These are phyloP conservation scores for Rhododendron griersonianum DNA, from an alignment of 148 eudicot genomes.

Conservation along the genomic window DNA sequence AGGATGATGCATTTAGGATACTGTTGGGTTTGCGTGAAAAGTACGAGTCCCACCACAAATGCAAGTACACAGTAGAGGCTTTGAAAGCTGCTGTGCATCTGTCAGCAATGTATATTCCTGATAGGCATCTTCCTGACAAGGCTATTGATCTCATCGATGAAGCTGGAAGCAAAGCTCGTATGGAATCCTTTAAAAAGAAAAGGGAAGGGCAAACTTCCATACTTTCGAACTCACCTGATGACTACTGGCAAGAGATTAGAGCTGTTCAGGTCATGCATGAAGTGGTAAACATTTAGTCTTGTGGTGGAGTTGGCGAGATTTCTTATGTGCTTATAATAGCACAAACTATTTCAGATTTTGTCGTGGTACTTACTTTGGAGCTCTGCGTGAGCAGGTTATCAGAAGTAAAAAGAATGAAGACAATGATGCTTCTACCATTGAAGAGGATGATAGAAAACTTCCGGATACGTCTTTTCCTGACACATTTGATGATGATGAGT, in stretches of 20 bases:
- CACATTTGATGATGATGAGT: constrained; percentile 32
- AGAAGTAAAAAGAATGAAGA: constrained; percentile 20
- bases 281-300: constrained; percentile 22
- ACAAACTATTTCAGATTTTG: constrained; percentile 10
- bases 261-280: constrained; percentile 50
- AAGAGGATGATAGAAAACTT: constrained; percentile 20
- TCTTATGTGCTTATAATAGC: neutral
- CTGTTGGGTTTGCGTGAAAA: constrained; percentile 52
- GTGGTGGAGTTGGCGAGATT: neutral
- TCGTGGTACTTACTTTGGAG: constrained; percentile 4
- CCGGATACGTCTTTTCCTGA: constrained; percentile 17
- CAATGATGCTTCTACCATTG: constrained; percentile 13
- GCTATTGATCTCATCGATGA: constrained; percentile 66
- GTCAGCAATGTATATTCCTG: constrained; percentile 53
- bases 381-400: constrained; percentile 21
- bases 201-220: constrained; percentile 34
- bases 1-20: constrained; percentile 52
- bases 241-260: constrained; percentile 58
- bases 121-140: constrained; percentile 60
- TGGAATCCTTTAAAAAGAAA: constrained; percentile 35
- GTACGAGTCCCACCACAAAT: constrained; percentile 52
- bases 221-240: constrained; percentile 46
- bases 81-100: constrained; percentile 51
- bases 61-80: constrained; percentile 55
- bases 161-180: constrained; percentile 57